Conservation (phyloP, 495 filamentous ascomycete species). For the Tuber umbilicatum region DNA sequence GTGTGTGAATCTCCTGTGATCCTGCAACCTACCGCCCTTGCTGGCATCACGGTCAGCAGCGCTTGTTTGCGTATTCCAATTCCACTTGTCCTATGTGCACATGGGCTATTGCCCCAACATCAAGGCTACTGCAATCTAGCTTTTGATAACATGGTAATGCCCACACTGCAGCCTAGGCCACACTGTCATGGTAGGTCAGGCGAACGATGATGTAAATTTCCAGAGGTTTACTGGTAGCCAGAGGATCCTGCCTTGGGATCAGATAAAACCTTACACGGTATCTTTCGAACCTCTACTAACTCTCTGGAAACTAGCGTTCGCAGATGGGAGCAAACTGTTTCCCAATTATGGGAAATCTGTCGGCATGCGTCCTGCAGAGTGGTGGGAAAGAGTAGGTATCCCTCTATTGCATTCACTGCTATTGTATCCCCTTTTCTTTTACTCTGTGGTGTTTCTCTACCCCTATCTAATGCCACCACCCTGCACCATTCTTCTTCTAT, state of each 20-base stretch:
- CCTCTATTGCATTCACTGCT: conserved; percentile 12
- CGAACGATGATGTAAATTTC: not conserved
- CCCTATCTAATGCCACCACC: not conserved
- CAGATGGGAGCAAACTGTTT: conserved; percentile 46
- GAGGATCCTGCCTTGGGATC: not conserved
- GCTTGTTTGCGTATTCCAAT: not conserved
- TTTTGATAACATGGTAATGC: not conserved
- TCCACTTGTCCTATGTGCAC: not conserved
- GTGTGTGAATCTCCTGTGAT: not conserved
- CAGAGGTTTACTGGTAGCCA: not conserved
- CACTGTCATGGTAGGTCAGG: not conserved
- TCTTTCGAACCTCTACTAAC: conserved; percentile 5
- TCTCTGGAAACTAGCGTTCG: conserved; percentile 46
- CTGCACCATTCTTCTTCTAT: not conserved
- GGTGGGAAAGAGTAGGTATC: conserved; percentile 61
- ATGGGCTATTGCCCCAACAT: not conserved
- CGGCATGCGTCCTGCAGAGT: conserved; percentile 54
- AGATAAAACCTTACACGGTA: not conserved
- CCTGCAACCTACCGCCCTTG: not conserved
- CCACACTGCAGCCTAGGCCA: not conserved
- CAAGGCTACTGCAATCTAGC: not conserved
- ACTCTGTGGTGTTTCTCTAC: not conserved
- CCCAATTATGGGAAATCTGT: conserved; percentile 64
- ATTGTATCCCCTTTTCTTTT: not conserved
- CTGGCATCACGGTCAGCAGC: not conserved